Evolutionary conservation across 345 rosid genomes (phyloP), one percentile per base, ranked within the genome.

Genomic region (Citrus inodora): DNA sequence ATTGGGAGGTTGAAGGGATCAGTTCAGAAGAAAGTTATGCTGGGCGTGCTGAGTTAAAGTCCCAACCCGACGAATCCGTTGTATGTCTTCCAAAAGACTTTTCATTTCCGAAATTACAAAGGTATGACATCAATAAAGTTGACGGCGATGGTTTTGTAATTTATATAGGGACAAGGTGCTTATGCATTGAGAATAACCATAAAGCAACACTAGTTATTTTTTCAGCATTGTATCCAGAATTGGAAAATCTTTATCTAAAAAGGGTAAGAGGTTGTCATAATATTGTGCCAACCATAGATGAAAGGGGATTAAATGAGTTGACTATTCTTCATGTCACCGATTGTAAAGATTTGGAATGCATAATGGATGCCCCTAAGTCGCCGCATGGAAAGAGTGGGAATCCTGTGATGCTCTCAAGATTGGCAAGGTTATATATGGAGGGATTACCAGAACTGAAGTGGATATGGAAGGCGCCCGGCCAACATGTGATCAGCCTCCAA

Each of bases 301-400:
- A 61, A 27, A 25, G 37, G 7, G 37, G 37, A 1, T 35, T 35
- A 35, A 6, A 35, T 35, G 37, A 35, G 37, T 35, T 35, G 37
- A 35, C 7, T 6, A 0, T 0, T 35, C 37, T 35, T 35, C 0
- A 6, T 0, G 7, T 35, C 37, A 0, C 0, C 6, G 1, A 6
- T 35, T 35, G 37, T 0, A 0, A 35, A 35, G 37, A 42, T 51
- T 51, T 51, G 1, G 56, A 16, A 62, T 79, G 7, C 37, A 35
- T 35, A 3, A 11, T 72, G 10, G 74, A 67, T 53, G 16, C 77
- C 13, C 0, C 56, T 9, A 21, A 65, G 9, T 3, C 16, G 4
- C 16, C 4, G 16, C 16, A 51, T 5, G 7, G 19, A 16, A 51
- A 51, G 22, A 51, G 56, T 51, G 1, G 22, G 21, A 16, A 51